Conservation (phyloP, 495 filamentous ascomycete genomes). For the Sabuloglossum arenarium region DNA sequence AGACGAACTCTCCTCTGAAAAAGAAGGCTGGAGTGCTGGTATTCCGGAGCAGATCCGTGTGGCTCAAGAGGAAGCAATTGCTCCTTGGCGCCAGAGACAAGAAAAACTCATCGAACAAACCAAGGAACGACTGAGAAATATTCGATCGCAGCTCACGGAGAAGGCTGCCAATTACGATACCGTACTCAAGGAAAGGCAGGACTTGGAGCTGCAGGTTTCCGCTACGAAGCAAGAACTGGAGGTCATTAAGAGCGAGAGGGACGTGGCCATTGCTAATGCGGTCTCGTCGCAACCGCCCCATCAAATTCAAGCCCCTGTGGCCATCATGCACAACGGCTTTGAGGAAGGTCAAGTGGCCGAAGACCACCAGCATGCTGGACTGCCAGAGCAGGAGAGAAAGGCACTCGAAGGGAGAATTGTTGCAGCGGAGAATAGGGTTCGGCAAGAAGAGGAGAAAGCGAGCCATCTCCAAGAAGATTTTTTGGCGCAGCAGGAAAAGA, state of each 20-base stretch:
- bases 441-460: constrained; percentile 15
- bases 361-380: not conserved
- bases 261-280: constrained; percentile 8
- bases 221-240: constrained; percentile 27
- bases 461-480: constrained; percentile 4
- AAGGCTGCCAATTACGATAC: constrained; percentile 25
- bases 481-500: not conserved
- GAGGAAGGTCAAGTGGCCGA: constrained; percentile 19
- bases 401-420: constrained; percentile 13
- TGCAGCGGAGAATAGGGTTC: constrained; percentile 26
- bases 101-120: constrained; percentile 36
- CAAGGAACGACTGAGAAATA: constrained; percentile 33
- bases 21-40: constrained; percentile 26
- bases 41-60: constrained; percentile 29
- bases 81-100: constrained; percentile 24
- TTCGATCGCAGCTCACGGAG: constrained; percentile 27
- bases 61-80: constrained; percentile 23
- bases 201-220: constrained; percentile 22
- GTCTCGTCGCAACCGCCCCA: not conserved
- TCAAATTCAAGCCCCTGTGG: constrained; percentile 4
- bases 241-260: constrained; percentile 21
- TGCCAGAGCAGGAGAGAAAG: constrained; percentile 12
- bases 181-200: constrained; percentile 28
- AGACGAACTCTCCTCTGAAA: constrained; percentile 33
- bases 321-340: not conserved